Conservation (phyloP, 139 green algal species). For the Chlorella sp. region DNA sequence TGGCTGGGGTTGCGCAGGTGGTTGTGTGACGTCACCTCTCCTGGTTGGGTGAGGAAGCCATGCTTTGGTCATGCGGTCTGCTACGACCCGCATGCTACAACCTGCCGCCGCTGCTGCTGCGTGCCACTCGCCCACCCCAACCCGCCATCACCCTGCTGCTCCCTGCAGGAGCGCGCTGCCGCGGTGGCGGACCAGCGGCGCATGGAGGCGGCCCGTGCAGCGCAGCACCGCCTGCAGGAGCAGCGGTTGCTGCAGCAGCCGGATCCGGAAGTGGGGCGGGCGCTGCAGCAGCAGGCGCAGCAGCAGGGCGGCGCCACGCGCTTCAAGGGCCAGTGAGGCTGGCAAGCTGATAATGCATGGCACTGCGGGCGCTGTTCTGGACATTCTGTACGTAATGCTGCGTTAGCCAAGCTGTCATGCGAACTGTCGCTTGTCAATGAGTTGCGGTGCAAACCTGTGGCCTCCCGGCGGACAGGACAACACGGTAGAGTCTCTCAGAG, state of each 20-base stretch:
- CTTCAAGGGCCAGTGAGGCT: neutral
- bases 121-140: neutral
- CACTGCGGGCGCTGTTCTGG: too few species aligned
- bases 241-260: constrained; percentile 9
- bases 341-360: too few species aligned
- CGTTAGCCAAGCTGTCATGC: too few species aligned
- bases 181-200: constrained; percentile 6
- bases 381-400: too few species aligned
- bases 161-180: neutral
- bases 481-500: too few species aligned
- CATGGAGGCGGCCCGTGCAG: neutral
- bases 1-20: neutral
- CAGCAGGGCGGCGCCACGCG: neutral
- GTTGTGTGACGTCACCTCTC: too few species aligned
- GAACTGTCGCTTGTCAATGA: too few species aligned
- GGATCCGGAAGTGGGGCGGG: neutral
- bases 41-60: too few species aligned
- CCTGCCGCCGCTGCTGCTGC: neutral
- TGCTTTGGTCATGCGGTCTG: too few species aligned
- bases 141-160: neutral
- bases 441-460: too few species aligned
- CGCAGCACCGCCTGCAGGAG: neutral
- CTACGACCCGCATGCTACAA: too few species aligned
- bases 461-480: too few species aligned
- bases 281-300: constrained; percentile 3